These are phyloP conservation scores for Colletotrichum phormii DNA, from an alignment of 2,329 filamentous ascomycete species.

Conservation along the genomic window DNA sequence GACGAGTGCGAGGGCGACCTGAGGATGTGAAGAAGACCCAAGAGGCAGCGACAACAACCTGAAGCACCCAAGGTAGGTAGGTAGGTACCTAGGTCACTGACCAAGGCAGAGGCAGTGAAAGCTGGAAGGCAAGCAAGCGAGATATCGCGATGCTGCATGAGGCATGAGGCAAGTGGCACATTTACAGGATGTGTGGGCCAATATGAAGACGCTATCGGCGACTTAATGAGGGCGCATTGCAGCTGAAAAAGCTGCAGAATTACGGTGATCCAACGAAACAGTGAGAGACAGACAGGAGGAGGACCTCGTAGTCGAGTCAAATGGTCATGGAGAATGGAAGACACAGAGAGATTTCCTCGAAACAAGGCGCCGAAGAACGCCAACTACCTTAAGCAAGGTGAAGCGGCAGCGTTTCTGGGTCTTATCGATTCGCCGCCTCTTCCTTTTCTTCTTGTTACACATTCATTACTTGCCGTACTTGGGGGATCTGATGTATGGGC, in stretches of 20 bases:
- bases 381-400: neutral
- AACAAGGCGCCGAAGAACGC: neutral
- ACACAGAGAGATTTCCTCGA: neutral
- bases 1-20: too few species aligned
- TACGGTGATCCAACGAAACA: neutral
- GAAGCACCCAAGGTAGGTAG: neutral
- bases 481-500: neutral
- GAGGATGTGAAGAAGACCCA: neutral
- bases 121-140: neutral
- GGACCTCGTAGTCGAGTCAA: conserved; percentile 1
- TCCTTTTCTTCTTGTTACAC: neutral
- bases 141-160: neutral
- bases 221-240: neutral
- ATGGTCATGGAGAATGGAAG: neutral
- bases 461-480: neutral
- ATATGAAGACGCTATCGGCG: neutral
- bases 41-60: neutral
- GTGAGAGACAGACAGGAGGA: neutral
- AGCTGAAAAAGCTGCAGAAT: neutral
- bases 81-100: neutral
- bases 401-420: neutral
- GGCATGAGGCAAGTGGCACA: neutral
- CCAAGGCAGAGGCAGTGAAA: neutral
- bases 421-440: neutral
- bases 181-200: neutral